Conservation (phyloP, 352 stramenopile genomes). For the Globisporangium emineosum region DNA sequence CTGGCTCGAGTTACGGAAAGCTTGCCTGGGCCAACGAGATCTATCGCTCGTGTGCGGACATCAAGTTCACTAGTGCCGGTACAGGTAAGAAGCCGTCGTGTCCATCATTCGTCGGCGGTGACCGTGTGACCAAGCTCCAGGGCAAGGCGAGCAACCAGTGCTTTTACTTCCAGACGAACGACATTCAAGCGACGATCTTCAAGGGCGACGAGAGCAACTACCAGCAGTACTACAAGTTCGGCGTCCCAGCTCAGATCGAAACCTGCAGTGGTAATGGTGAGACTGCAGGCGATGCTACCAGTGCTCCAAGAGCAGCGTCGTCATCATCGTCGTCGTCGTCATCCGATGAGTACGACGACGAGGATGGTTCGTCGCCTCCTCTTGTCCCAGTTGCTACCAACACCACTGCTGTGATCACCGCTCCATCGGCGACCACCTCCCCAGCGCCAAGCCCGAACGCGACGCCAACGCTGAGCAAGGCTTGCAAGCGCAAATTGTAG, state of each 20-base stretch:
- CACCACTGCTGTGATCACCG: neutral
- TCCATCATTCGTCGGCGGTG: constrained; percentile 44
- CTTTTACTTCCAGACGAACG: constrained; percentile 59
- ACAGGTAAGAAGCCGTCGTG: constrained; percentile 32
- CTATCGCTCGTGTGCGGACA: constrained; percentile 58
- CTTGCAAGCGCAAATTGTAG: neutral
- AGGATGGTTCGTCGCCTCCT: neutral
- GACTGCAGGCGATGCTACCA: neutral
- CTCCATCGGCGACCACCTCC: neutral
- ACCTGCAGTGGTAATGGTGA: constrained; percentile 12
- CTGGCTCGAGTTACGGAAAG: constrained; percentile 47
- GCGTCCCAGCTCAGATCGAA: constrained; percentile 39
- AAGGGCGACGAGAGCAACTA: constrained; percentile 33
- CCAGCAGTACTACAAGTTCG: constrained; percentile 45
- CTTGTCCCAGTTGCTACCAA: neutral
- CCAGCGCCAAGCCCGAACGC: neutral
- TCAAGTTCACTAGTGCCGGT: constrained; percentile 38
- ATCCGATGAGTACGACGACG: neutral
- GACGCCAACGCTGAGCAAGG: neutral
- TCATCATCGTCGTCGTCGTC: neutral
- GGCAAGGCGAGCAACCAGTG: constrained; percentile 35
- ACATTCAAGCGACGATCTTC: constrained; percentile 32
- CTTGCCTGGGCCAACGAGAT: constrained; percentile 42
- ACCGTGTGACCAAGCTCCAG: constrained; percentile 47
- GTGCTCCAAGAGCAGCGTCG: too few species aligned